Evolutionary conservation across 2,329 filamentous ascomycete genomes (phyloP), one percentile per base, ranked within the genome.

Genomic region (Stemphylium vesicarium): DNA sequence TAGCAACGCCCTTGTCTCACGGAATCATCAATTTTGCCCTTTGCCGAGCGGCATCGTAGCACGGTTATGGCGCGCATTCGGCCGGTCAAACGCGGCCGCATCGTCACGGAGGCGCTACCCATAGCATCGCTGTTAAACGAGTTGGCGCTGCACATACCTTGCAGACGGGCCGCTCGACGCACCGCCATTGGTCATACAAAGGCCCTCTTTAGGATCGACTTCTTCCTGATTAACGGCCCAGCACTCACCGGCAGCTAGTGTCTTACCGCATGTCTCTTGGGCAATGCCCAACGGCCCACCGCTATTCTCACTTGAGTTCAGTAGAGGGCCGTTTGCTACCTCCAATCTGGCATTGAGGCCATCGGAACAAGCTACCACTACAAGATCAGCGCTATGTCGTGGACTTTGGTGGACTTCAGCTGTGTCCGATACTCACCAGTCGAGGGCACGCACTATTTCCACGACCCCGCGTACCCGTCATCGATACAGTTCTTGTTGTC

Each of bases 371-470:
- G 40, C 22, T 29, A 22, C 32, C 36, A 47, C 24, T 22, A 52
- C 48, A 29, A n/a, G 36, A 33, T 29, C 48, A 43, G 49, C 61
- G 65, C 51, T 56, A 72, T 72, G 70, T 67, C 69, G 62, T 65
- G 60, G 63, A 57, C 52, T 32, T 54, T 41, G 37, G 66, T 73
- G 16, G 63, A 73, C 51, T 68, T 72, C 42, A 60, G 56, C 50
- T 49, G 60, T 43, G 66, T 73, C 29, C 59, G 66, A 32, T 72
- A 69, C 56, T 72, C 69, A 9, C 58, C 62, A 13, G 53, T 72
- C 10, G 69, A 73, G 50, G 59, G 61, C 31, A 68, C 64, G 13
- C 65, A 73, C 50, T 73, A 66, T 49, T 73, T 73, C 44, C 66
- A 65, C 60, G 70, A 73, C 46, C 62, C 64, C 26, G 41, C 49